Evolutionary conservation across 1,139 yeast species (phyloP), one percentile per base, ranked within the genome.

Genomic region (Candida sp.): DNA sequence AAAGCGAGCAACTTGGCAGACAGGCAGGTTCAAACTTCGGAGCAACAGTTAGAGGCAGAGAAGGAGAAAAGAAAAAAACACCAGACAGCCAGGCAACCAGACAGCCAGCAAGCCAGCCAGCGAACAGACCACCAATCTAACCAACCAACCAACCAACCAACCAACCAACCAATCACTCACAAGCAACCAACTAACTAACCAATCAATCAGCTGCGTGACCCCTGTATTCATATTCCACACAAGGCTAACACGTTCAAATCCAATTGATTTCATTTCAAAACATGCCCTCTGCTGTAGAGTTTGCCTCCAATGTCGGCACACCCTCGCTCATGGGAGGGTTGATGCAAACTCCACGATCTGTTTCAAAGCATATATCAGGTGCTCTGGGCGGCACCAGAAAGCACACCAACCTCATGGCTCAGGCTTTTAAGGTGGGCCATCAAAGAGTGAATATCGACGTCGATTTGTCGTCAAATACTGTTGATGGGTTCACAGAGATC

Each of bases 401-500:
- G 27, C 27, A 23, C 11, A 34, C 64, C 50, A 61, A 67, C 55
- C 56, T 73, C 45, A 69, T 68, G 73, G 58, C 69, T 30, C 77
- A 81, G 56, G 63, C 68, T 9, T 77, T 85, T 58, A 83, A 77
- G 58, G 73, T 87, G 8, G 88, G 88, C 3, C 91, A 87, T 64
- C 96, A 88, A 64, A 77, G 86, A 57, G 86, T 88, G 9, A 77
- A 81, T 30, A 66, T 88, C 35, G 93, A 88, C 63, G 81, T 88
- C 4, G 91, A 88, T 64, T 68, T 88, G 41, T 78, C 85, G 23
- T 69, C 72, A 39, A 79, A 80, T 52, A 62, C 68, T 25, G 68
- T 86, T 8, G 68, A 69, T n/a, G 99, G 98, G 11, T 79, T 83
- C 59, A 91, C 98, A 0, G 98, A 92, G 63, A 72, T 94, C 35